Evolutionary conservation across 2,329 filamentous ascomycete species (phyloP).

Genomic region (Fusarium sterilihyphosum): DNA sequence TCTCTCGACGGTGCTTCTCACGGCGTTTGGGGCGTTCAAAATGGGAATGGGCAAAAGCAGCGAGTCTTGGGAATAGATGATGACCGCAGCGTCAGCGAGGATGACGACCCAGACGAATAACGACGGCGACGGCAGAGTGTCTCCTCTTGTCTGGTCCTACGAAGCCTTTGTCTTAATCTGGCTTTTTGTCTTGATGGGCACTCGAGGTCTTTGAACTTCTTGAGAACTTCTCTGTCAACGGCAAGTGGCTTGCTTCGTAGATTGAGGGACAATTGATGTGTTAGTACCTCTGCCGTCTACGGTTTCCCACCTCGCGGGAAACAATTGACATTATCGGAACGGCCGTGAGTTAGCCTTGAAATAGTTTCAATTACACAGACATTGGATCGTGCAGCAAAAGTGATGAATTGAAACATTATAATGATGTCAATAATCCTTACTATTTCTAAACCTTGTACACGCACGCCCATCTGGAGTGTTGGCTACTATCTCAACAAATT

Average conservation of each 20-base stretch:
- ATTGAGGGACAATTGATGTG: conserved; percentile 70
- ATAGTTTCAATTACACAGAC: conserved; percentile 26
- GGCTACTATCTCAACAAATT: conserved; percentile 28
- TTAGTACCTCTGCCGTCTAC: conserved; percentile 68
- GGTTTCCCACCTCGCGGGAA: conserved; percentile 53
- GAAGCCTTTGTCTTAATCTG: conserved; percentile 37
- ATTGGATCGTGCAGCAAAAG: conserved; percentile 18
- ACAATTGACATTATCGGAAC: conserved; percentile 31
- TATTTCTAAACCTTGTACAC: not conserved
- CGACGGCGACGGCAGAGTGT: conserved; percentile 67
- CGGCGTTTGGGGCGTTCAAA: conserved; percentile 65
- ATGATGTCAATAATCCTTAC: not conserved
- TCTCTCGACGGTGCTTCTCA: conserved; percentile 46
- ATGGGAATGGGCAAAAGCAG: conserved; percentile 47
- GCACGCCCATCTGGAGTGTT: not conserved
- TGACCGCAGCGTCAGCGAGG: conserved; percentile 66
- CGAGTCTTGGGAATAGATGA: conserved; percentile 52
- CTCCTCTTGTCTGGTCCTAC: conserved; percentile 74
- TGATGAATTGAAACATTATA: not conserved
- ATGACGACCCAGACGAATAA: conserved; percentile 73
- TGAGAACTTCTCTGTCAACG: not conserved
- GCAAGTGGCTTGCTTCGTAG: conserved; percentile 49
- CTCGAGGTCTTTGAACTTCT: not conserved
- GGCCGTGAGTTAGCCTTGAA: conserved; percentile 37
- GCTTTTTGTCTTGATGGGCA: conserved; percentile 10